phyloP scores from a whole-genome alignment of 352 stramenopile species.

The Blastocystis sp. region DNA sequence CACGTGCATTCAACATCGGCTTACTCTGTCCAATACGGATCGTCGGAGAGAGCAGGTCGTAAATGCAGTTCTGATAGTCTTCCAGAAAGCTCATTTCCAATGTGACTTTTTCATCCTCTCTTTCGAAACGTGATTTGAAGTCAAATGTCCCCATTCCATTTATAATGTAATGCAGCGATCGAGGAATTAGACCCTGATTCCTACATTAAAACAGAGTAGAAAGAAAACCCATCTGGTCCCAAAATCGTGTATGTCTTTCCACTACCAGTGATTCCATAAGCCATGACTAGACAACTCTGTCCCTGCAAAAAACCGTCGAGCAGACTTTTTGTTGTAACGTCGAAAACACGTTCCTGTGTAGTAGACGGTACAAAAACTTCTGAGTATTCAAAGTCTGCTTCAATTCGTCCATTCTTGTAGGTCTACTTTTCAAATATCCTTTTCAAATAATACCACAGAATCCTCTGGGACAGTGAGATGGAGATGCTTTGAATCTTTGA shows the following conservation, averaged over 20 bases:
- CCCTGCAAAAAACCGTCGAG: constrained; percentile 23
- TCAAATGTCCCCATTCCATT: constrained; percentile 7
- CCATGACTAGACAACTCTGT: constrained; percentile 13
- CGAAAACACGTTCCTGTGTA: constrained; percentile 23
- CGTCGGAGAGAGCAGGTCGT: constrained; percentile 33
- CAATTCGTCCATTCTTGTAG: constrained; percentile 36
- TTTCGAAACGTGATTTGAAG: background rate
- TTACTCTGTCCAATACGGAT: background rate
- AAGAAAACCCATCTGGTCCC: background rate
- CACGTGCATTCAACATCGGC: background rate
- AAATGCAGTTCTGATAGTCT: constrained; percentile 50
- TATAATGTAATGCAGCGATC: constrained; percentile 24
- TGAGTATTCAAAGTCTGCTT: constrained; percentile 41
- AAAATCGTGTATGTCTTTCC: constrained; percentile 34
- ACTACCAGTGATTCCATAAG: constrained; percentile 34
- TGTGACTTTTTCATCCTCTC: background rate
- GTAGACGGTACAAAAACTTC: constrained; percentile 7
- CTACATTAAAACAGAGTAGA: background rate
- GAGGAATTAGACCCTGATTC: background rate
- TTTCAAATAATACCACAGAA: background rate
- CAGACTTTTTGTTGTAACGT: constrained; percentile 5
- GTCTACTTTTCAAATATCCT: background rate
- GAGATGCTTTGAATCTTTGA: background rate
- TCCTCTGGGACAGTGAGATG: constrained; percentile 10
- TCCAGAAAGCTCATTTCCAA: constrained; percentile 56